Evolutionary conservation across 1,284 basidiomycete genomes (phyloP), one percentile per base, ranked within the genome.

Genomic region (Abortiporus biennis): DNA sequence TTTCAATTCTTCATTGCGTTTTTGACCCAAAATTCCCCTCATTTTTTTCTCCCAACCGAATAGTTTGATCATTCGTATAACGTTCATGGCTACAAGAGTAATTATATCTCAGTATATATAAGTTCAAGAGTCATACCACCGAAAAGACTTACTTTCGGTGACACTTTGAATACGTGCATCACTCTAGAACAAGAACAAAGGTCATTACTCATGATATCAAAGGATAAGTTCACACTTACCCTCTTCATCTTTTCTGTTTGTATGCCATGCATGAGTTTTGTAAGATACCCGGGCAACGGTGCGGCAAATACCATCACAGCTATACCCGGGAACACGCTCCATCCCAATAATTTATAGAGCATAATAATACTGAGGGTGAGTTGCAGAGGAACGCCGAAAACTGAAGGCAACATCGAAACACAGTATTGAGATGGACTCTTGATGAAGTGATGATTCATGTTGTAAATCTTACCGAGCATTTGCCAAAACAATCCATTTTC

Each of bases 1-100:
- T 1, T 50, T 47, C 9, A 87, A 58, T 59, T 87, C 83, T 4
- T 67, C 67, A 40, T 79, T 72, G n/a, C 75, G 62, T 64, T 72
- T 74, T 44, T 62, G 62, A 6, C 63, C 59, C 13, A 78, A 54
- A 32, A 68, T 60, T 9, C 61, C 56, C 38, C 67, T 62, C 42
- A 75, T 68, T 45, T 67, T 63, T 4, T 58, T 58, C 48, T 78
- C 75, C 75, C 76, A 78, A 1, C 68, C 78, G 49, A 80, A 82
- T 51, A 80, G 66, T 59, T 80, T 54, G 19, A 54, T 43, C 53
- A 78, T 76, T 29, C 75, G 62, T n/a, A 70, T 52, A 16, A 68
- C 61, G 41, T 54, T 63, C 64, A 69, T 60, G 25, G 56, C 66
- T 61, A 36, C n/a, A 36, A 3, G 40, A 3, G 21, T 3, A 29